Conservation (phyloP, 2,329 filamentous ascomycete species). For the Venturia oleaginea region DNA sequence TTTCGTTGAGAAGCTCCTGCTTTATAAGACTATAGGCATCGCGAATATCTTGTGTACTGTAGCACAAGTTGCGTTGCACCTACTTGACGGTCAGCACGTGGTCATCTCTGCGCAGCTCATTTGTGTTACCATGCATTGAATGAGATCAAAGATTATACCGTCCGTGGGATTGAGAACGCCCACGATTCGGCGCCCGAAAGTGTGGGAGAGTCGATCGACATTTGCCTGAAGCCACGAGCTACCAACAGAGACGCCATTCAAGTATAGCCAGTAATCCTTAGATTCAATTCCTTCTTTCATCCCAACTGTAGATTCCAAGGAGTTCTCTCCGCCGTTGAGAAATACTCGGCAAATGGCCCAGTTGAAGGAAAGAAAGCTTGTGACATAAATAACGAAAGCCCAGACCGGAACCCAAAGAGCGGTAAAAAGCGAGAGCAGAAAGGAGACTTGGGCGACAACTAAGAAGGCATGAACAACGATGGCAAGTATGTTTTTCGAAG, state of each 20-base stretch:
- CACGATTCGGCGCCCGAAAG: conserved; percentile 60
- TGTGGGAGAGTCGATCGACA: conserved; percentile 60
- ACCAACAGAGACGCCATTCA: conserved; percentile 63
- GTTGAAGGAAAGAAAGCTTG: conserved; percentile 23
- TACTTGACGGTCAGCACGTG: not conserved
- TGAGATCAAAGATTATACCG: conserved; percentile 65
- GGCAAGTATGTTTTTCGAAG: conserved; percentile 46
- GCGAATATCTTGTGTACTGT: conserved; percentile 56
- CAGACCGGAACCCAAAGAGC: conserved; percentile 33
- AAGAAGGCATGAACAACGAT: conserved; percentile 53
- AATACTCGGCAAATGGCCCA: conserved; percentile 23
- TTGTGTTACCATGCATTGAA: conserved; percentile 55
- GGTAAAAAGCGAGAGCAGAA: conserved; percentile 49
- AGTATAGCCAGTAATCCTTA: conserved; percentile 66
- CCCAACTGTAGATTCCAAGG: conserved; percentile 47
- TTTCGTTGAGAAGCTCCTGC: conserved; percentile 50
- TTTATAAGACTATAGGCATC: conserved; percentile 54
- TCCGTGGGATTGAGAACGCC: conserved; percentile 67
- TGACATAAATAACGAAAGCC: conserved; percentile 22
- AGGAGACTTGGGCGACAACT: conserved; percentile 48
- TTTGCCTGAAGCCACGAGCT: conserved; percentile 47
- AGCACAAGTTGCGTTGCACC: conserved; percentile 60
- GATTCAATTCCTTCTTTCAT: conserved; percentile 29
- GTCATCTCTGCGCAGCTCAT: not conserved
- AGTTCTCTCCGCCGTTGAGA: conserved; percentile 26